Conservation (phyloP, 805 yeast genomes). For the Saturnispora galanensis region DNA sequence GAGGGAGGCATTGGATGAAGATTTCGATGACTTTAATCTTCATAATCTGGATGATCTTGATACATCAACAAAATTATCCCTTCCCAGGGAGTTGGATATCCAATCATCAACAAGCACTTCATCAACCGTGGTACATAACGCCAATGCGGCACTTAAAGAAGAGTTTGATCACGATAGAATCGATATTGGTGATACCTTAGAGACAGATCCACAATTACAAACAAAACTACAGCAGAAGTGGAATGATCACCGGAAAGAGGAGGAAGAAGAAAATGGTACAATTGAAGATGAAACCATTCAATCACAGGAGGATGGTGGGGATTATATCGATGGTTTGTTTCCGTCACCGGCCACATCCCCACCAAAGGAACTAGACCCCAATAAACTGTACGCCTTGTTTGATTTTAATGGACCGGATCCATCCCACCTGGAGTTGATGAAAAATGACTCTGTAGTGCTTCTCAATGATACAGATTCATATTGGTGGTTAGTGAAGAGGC, state of each 20-base stretch:
- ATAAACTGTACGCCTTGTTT: conserved; percentile 73
- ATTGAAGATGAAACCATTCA: conserved; percentile 3
- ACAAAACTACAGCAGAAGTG: conserved; percentile 7
- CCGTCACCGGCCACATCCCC: conserved; percentile 73
- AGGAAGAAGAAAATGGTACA: conserved; percentile 6
- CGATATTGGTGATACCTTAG: conserved; percentile 16
- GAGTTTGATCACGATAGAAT: background rate
- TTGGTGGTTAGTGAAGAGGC: conserved; percentile 83
- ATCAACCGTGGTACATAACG: conserved; percentile 22
- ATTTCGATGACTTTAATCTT: conserved; percentile 14
- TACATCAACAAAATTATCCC: conserved; percentile 9
- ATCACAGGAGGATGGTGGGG: conserved; percentile 19
- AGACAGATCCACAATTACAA: conserved; percentile 15
- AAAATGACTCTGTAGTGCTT: conserved; percentile 75
- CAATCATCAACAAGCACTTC: conserved; percentile 21
- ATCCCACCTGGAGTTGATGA: conserved; percentile 70
- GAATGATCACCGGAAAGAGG: background rate
- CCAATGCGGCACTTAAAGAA: conserved; percentile 5
- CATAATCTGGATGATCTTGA: conserved; percentile 9
- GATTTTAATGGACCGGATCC: conserved; percentile 90
- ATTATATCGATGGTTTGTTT: conserved; percentile 32
- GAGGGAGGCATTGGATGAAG: conserved; percentile 9
- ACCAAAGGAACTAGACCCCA: conserved; percentile 75
- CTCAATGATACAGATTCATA: conserved; percentile 85
- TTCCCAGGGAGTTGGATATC: conserved; percentile 7